Evolutionary conservation across 78 protist species (phyloP), one percentile per base, ranked within the genome.

Genomic region (Monocercomonoides exilis): DNA sequence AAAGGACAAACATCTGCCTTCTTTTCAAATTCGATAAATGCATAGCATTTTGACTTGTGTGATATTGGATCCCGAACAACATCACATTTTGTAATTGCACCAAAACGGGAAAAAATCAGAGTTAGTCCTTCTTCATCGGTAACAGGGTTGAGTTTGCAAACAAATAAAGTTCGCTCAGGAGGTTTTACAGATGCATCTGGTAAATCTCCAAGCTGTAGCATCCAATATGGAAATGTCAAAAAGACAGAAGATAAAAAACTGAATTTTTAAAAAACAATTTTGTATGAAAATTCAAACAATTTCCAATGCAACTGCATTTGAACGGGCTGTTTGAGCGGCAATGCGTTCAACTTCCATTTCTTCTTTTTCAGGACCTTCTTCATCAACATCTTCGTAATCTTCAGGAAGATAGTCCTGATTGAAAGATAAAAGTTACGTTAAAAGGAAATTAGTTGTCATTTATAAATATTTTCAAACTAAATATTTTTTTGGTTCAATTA

Each of bases 11-110:
- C 84, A 38, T 3, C 64, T 38, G 29, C 36, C 3, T n/a, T n/a
- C n/a, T n/a, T n/a, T n/a, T n/a, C n/a, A n/a, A 92, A 98, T 88
- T 96, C 98, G 34, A 98, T 88, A 85, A 98, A 98, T 38, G 97
- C 99, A 84, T 96, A 98, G 63, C 91, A 81, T 36, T 95, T 93
- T 2, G 94, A 87, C 11, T 94, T 93, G 43, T 90, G 90, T 2
- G 98, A 94, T 77, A 90, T 86, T 33, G 35, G 1, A 91, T 97
- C 97, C 5, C 95, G 88, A 32, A 96, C 87, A 41, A 97, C 91
- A 81, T 94, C 95, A 54, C 93, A 93, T 80, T 43, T 45, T 36
- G n/a, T 21, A 44, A 95, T 70, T 5, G 46, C 46, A 0, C 99
- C 99, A 64, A 95, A 98, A 2, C 95, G 88, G 0, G 91, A n/a